These are phyloP conservation scores for Conticribra guillardii DNA, from an alignment of 108 stramenopile species.

Conservation along the genomic window DNA sequence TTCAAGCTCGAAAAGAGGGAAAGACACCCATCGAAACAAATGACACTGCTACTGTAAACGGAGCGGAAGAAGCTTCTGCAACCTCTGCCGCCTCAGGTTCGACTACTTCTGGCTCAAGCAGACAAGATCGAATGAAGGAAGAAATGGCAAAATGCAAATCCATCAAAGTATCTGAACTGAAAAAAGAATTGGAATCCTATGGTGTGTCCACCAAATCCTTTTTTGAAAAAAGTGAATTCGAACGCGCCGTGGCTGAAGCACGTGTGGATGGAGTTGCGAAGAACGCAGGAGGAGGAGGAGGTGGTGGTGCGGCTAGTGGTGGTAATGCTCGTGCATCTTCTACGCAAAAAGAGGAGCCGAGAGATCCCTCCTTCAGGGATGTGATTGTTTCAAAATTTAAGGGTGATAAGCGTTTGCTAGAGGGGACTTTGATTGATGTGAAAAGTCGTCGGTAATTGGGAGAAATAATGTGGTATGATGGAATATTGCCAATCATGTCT, in stretches of 20 bases:
- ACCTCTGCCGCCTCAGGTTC: constrained; percentile 5
- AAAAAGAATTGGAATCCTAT: constrained; percentile 52
- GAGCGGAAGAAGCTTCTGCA: constrained; percentile 1
- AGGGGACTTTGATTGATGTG: constrained; percentile 55
- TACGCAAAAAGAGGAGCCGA: constrained; percentile 53
- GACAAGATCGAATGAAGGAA: constrained; percentile 55
- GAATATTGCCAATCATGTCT: too few relatives aligned
- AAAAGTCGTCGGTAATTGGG: too few relatives aligned
- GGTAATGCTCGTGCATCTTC: too few relatives aligned
- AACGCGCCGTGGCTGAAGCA: constrained; percentile 72
- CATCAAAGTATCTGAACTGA: constrained; percentile 51
- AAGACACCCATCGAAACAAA: constrained; percentile 47
- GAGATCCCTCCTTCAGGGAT: constrained; percentile 72
- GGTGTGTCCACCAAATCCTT: constrained; percentile 49
- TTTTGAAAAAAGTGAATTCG: constrained; percentile 80
- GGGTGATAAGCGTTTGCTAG: constrained; percentile 24
- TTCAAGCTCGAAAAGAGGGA: constrained; percentile 70
- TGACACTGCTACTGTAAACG: constrained; percentile 22
- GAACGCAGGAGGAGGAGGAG: constrained; percentile 7
- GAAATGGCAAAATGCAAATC: constrained; percentile 69
- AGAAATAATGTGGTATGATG: too few relatives aligned
- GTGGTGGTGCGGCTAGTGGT: not conserved
- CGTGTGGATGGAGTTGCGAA: constrained; percentile 63
- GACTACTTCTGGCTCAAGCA: constrained; percentile 19
- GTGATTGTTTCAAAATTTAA: constrained; percentile 63